Evolutionary conservation across 192 early-diverging fungal species (phyloP).

Genomic region (Coemansia sp.): DNA sequence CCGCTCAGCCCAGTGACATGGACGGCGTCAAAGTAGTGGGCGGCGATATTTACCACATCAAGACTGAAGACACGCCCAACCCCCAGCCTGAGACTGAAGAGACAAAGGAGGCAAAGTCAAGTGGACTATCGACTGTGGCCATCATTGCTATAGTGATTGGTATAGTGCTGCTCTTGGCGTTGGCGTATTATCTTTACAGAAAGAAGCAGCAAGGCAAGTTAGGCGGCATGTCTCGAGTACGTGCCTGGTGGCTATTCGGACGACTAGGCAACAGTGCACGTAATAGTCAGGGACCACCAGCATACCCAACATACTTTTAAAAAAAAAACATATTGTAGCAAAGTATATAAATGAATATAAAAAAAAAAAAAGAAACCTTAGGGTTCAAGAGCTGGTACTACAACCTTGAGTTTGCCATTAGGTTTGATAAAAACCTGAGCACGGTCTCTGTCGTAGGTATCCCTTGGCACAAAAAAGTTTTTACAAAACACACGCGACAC

Average conservation of each 20-base stretch:
- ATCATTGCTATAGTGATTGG: conserved; percentile 21
- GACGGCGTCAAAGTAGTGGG: conserved; percentile 20
- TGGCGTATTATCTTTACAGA: conserved; percentile 15
- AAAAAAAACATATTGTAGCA: conserved; percentile 11
- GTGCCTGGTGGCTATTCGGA: conserved; percentile 43
- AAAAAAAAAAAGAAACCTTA: neutral
- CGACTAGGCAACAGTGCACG: conserved; percentile 16
- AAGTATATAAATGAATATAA: conserved; percentile 5
- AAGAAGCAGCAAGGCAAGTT: conserved; percentile 8
- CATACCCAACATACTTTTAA: conserved; percentile 1
- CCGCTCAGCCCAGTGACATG: conserved; percentile 1
- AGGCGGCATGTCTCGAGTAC: conserved; percentile 22
- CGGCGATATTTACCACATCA: conserved; percentile 33
- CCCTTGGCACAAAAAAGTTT: conserved; percentile 53
- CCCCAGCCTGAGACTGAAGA: neutral
- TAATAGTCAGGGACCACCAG: neutral
- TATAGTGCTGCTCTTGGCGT: conserved; percentile 13
- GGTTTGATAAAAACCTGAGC: conserved; percentile 54
- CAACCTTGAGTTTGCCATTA: conserved; percentile 54
- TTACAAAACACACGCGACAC: conserved; percentile 45
- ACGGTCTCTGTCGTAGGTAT: conserved; percentile 51
- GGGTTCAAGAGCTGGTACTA: conserved; percentile 35
- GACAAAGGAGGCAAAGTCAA: neutral
- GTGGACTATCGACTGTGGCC: conserved; percentile 7
- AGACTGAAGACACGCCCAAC: neutral